Evolutionary conservation across 805 yeast genomes (phyloP).

Genomic region (Vanderwaltozyma verrucispora): DNA sequence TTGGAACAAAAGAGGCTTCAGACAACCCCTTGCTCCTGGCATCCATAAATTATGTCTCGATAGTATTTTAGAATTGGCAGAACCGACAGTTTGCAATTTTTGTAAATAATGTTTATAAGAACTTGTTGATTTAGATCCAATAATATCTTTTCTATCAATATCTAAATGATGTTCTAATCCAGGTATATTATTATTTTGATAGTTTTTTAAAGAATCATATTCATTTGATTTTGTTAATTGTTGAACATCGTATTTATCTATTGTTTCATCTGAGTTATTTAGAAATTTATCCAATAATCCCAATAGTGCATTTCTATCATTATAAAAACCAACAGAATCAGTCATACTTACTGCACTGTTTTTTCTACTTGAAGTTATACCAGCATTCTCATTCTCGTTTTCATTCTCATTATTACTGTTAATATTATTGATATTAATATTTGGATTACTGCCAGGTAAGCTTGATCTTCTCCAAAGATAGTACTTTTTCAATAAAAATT

Average conservation of each 20-base stretch:
- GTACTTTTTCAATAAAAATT: slow-evolving; percentile 9
- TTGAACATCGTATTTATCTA: background rate
- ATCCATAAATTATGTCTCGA: slow-evolving; percentile 24
- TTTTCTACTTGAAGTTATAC: background rate
- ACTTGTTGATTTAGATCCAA: background rate
- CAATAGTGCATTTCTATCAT: background rate
- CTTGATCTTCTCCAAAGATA: slow-evolving; percentile 5
- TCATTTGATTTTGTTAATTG: background rate
- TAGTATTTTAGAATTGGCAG: slow-evolving; percentile 9
- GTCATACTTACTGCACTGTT: slow-evolving; percentile 1
- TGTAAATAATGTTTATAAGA: slow-evolving; percentile 1
- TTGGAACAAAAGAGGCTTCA: background rate
- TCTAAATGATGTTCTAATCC: background rate
- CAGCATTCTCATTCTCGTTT: background rate
- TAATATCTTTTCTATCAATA: background rate
- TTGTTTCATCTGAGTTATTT: background rate
- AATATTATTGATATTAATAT: background rate
- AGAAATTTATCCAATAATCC: background rate
- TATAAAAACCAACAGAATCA: background rate
- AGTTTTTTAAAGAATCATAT: no score
- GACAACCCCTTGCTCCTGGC: slow-evolving; percentile 11
- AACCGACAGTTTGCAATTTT: background rate
- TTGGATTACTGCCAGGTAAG: background rate
- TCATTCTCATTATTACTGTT: background rate
- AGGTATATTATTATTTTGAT: background rate